phyloP scores from a whole-genome alignment of 2,329 filamentous ascomycete species.

The Exophiala calicioides region DNA sequence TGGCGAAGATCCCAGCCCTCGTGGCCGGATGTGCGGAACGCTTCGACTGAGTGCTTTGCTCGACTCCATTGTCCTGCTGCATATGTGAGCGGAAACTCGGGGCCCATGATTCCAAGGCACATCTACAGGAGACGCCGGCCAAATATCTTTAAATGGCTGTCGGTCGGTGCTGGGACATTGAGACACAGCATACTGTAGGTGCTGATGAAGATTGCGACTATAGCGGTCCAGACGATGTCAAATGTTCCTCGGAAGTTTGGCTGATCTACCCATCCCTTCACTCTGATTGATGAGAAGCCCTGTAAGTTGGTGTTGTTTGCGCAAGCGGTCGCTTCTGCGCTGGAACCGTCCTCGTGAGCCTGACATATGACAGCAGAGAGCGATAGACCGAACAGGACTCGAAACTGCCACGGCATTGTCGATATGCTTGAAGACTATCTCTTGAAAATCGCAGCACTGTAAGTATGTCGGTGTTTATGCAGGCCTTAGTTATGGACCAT shows the following conservation, averaged over 20 bases:
- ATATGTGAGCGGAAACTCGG: conserved; percentile 35
- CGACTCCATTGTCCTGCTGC: neutral
- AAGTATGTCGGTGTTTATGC: too few relatives aligned
- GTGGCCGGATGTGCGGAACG: neutral
- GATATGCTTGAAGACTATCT: too few relatives aligned
- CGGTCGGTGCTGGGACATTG: conserved; percentile 38
- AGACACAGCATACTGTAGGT: conserved; percentile 44
- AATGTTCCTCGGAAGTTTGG: conserved; percentile 43
- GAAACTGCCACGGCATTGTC: neutral
- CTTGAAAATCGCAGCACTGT: neutral
- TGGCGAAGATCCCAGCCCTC: conserved; percentile 1
- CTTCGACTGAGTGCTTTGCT: neutral
- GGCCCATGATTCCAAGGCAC: conserved; percentile 39
- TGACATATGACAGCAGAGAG: neutral
- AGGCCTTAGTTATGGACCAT: neutral
- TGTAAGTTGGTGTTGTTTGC: too few relatives aligned
- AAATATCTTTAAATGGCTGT: conserved; percentile 36
- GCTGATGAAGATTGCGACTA: conserved; percentile 46
- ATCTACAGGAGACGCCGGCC: conserved; percentile 40
- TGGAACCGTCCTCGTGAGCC: neutral
- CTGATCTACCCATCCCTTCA: conserved; percentile 42
- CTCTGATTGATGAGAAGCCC: too few relatives aligned
- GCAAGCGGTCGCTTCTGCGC: too few relatives aligned
- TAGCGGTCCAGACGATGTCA: conserved; percentile 44
- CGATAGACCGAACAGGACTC: neutral